Evolutionary conservation across 805 yeast species (phyloP), one percentile per base, ranked within the genome.

Genomic region (Candida maesae): DNA sequence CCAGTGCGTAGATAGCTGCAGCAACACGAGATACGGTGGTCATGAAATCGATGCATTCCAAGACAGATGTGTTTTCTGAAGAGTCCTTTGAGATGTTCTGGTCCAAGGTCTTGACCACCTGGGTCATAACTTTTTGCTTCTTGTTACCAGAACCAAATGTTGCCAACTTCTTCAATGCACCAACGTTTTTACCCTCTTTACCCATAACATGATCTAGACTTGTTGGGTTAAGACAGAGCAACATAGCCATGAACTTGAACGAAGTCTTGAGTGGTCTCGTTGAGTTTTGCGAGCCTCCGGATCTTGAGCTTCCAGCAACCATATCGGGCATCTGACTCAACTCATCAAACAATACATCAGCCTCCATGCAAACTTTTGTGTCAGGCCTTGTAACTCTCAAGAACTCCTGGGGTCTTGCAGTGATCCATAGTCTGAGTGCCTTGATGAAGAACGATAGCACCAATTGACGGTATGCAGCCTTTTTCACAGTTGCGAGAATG

Each of bases 341-440:
- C n/a, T 55, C 50, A 26, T 69, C 74, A 47, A 68, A 68, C n/a
- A 69, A 41, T 0, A 50, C 27, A 17, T 65, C 70, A 6, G 63
- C 62, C 35, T 59, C 61, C 20, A 50, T 35, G 3, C 50, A 29
- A 5, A 58, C 49, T 26, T 45, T 45, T 2, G 59, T 45, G 3
- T 49, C 58, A 2, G 43, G 40, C 33, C 47, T 50, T 4, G 56
- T 36, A 18, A 50, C 49, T 19, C 54, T 56, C 14, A 67, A 38
- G 44, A 64, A 76, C 37, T 77, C 79, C 5, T 49, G 39, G 0
- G 81, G 73, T 46, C 77, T 64, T 11, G 76, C 64, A 40, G 70
- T 52, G 3, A 74, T 63, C 84, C 84, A 79, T 30, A 64, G 59
- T 43, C 64, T 60, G 7, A 77, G 47, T 3, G 76, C 58, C 36